phyloP scores from a whole-genome alignment of 2,329 filamentous ascomycete species.

The Trichothecium roseum region DNA sequence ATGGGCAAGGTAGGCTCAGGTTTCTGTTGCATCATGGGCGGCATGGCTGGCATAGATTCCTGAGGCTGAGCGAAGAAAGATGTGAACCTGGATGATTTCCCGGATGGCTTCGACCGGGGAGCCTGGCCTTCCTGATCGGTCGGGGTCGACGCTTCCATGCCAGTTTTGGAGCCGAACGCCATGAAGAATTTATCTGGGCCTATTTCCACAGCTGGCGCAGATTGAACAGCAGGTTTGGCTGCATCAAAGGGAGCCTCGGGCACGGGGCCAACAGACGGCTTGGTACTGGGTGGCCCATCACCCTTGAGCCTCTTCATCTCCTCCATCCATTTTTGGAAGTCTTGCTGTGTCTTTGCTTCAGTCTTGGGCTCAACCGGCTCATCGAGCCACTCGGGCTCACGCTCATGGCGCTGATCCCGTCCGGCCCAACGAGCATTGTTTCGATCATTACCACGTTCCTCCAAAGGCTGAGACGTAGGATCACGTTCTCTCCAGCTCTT shows the following conservation, averaged over 20 bases:
- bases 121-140: slow-evolving; percentile 33
- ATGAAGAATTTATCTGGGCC: slow-evolving; percentile 72
- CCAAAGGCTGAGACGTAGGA: slow-evolving; percentile 25
- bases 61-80: slow-evolving; percentile 51
- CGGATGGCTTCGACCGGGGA: slow-evolving; percentile 43
- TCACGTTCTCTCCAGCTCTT: slow-evolving; percentile 52
- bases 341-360: slow-evolving; percentile 71
- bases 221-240: slow-evolving; percentile 44
- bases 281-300: slow-evolving; percentile 19
- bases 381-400: slow-evolving; percentile 88
- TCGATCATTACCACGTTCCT: slow-evolving; percentile 45
- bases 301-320: slow-evolving; percentile 64
- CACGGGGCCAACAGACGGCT: slow-evolving; percentile 19
- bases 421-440: slow-evolving; percentile 42
- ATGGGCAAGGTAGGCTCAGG: too few species aligned
- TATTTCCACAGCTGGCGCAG: slow-evolving; percentile 53
- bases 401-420: slow-evolving; percentile 53
- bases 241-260: slow-evolving; percentile 28
- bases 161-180: slow-evolving; percentile 32
- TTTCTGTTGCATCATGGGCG: neutral
- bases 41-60: slow-evolving; percentile 1
- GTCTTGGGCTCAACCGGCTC: slow-evolving; percentile 58
- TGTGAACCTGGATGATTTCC: slow-evolving; percentile 75
- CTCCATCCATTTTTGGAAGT: slow-evolving; percentile 93
- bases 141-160: slow-evolving; percentile 39